phyloP scores from a whole-genome alignment of 1,284 basidiomycete genomes.

The Microbotryomycetes sp. region DNA sequence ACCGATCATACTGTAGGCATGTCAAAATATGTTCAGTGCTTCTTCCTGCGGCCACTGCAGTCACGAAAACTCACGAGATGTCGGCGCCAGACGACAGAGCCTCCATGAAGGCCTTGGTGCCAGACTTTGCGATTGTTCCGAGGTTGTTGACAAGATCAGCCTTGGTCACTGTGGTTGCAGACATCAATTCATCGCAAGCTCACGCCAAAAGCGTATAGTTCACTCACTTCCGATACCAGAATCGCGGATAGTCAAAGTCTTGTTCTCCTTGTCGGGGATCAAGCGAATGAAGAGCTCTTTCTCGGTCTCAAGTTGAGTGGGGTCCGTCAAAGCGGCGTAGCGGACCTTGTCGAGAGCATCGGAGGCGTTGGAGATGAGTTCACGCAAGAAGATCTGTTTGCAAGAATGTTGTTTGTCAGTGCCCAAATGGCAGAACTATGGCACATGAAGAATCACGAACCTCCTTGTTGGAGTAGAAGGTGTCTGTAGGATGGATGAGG shows the following conservation, averaged over 20 bases:
- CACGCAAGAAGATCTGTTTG: constrained; percentile 76
- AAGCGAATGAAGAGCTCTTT: constrained; percentile 83
- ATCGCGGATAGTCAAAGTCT: constrained; percentile 83
- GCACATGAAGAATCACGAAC: neutral
- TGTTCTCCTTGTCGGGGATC: constrained; percentile 92
- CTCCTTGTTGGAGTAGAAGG: constrained; percentile 98
- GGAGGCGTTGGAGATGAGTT: constrained; percentile 73
- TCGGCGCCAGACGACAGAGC: constrained; percentile 94
- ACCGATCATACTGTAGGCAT: constrained; percentile 45
- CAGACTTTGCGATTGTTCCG: constrained; percentile 98
- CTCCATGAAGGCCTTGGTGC: constrained; percentile 84
- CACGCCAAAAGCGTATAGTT: neutral
- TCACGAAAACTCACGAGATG: constrained; percentile 52
- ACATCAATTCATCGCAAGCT: neutral
- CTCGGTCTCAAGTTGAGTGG: constrained; percentile 72
- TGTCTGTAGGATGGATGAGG: constrained; percentile 46
- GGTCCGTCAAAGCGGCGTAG: constrained; percentile 84
- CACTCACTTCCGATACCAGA: constrained; percentile 76
- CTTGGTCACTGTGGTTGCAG: constrained; percentile 67
- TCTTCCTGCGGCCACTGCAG: neutral
- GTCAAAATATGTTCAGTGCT: neutral
- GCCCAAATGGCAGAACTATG: neutral
- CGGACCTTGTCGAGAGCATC: constrained; percentile 98
- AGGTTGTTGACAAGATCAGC: constrained; percentile 98
- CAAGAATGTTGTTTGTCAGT: neutral